Percentiles rank a stretch among this genome's conserved stretches.
These are phyloP conservation scores for Porphyrellus cyaneotinctus DNA, from an alignment of 768 basidiomycete genomes.

Conservation along the genomic window DNA sequence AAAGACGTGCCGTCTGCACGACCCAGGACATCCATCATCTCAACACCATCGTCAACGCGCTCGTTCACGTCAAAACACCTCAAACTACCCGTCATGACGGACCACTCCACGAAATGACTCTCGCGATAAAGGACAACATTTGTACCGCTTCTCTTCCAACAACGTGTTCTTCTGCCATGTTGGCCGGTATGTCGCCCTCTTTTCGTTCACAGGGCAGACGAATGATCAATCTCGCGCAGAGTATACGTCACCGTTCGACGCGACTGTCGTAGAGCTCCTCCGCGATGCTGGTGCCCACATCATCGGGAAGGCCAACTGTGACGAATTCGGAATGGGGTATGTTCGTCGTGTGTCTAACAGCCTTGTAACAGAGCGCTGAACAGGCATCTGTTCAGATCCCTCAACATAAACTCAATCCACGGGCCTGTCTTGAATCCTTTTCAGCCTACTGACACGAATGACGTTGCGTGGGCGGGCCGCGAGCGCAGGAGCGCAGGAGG, in stretches of 20 bases:
- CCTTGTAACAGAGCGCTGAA: no score
- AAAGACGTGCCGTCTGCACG: no score
- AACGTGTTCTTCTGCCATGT: conserved; percentile 76
- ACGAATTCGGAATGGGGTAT: conserved; percentile 99
- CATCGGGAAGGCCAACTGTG: conserved; percentile 89
- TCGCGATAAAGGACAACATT: conserved; percentile 89
- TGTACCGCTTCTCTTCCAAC: conserved; percentile 61
- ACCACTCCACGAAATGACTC: conserved; percentile 39
- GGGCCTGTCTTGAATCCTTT: conserved; percentile 81
- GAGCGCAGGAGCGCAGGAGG: conserved; percentile 76
- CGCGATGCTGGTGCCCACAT: conserved; percentile 60
- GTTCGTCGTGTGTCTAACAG: conserved; percentile 37
- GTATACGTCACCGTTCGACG: conserved; percentile 78
- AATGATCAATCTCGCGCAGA: conserved; percentile 36
- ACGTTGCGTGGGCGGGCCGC: conserved; percentile 22
- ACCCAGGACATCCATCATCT: no score
- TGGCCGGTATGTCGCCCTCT: conserved; percentile 57
- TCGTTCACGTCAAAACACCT: conserved; percentile 34
- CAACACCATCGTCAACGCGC: conserved; percentile 52
- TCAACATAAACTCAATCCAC: conserved; percentile 69
- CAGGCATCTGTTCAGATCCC: no score
- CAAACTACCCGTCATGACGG: conserved; percentile 6
- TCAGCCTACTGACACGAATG: conserved; percentile 23
- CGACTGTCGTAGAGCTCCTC: conserved; percentile 73
- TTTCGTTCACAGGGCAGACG: background rate